A percentile compares a stretch with the other conserved stretches of the same genome.
phyloP scores from a whole-genome alignment of 1,284 basidiomycete species.

The Limonomyces culmigenus region DNA sequence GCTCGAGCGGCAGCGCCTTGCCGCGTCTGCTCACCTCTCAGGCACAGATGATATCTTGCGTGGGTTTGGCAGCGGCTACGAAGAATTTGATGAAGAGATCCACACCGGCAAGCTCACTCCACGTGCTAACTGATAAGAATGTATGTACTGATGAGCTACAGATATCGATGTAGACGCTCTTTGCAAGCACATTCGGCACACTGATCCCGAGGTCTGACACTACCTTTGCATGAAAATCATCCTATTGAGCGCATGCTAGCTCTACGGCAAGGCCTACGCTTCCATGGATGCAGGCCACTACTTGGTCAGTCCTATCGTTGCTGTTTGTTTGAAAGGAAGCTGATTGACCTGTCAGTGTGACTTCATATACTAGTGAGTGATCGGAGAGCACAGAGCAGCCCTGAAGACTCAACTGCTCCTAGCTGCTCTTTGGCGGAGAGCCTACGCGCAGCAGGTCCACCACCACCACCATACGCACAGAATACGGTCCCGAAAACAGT shows the following conservation, averaged over 20 bases:
- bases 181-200: constrained; percentile 38
- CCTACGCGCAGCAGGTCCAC: constrained; percentile 24
- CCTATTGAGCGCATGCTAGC: neutral
- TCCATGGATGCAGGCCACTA: constrained; percentile 66
- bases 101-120: no score
- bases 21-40: constrained; percentile 1
- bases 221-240: neutral
- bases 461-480: constrained; percentile 18
- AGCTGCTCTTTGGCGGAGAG: constrained; percentile 64
- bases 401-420: no score
- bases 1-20: neutral
- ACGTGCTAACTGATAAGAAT: no score
- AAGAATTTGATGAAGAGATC: constrained; percentile 26
- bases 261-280: constrained; percentile 26
- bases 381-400: no score
- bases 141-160: no score
- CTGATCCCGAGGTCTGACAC: constrained; percentile 10
- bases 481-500: constrained; percentile 22
- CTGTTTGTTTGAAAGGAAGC: no score
- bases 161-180: constrained; percentile 29
- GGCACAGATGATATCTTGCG: constrained; percentile 20
- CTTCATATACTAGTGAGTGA: constrained; percentile 62
- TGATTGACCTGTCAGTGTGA: constrained; percentile 25
- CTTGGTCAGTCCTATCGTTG: constrained; percentile 14
- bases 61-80: constrained; percentile 34